Evolutionary conservation across 768 basidiomycete species (phyloP), one percentile per base, ranked within the genome.

Genomic region (Rhizopogon vesiculosus): DNA sequence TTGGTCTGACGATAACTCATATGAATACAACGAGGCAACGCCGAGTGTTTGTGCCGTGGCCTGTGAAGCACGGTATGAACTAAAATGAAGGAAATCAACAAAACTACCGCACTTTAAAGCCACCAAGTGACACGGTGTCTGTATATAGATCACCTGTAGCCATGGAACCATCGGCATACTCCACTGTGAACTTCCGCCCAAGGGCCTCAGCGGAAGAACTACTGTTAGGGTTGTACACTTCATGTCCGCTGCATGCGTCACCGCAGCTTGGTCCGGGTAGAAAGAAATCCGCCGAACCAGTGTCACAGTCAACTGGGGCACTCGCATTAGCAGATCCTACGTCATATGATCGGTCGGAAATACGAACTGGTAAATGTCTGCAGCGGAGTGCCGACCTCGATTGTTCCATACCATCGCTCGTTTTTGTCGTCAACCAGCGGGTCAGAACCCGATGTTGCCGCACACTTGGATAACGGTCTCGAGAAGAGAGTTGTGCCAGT

Each of bases 141-240:
- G 65, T 28, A 28, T 74, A 79, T 28, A 75, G 61, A 35, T 64
- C 59, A 1, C 80, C 79, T 18, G 55, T 51, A 15, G 76, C 74
- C 7, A 64, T 60, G 4, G 75, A 76, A 5, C 75, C 74, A 54
- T 81, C 78, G 2, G 73, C 78, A 50, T 79, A 82, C 28, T 49
- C 0, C 25, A 80, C 68, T 1, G 58, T 53, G 62, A 80, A 78
- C 0, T 33, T 56, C 16, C 56, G 40, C 19, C 60, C 33, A 39
- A 63, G 51, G 54, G 66, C 53, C 8, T 53, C 45, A 22, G 72
- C 62, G 0, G 75, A 68, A 2, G 69, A 66, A 9, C 69, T 73
- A 7, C 56, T 31, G 10, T 63, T 60, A 8, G 78, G 65, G 51
- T 72, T 59, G 59, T 78, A 79, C 42, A 59, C 59, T 28, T 58